These are phyloP conservation scores for Chrysophaeum taylorii DNA, from an alignment of 352 stramenopile genomes.

Conservation along the genomic window DNA sequence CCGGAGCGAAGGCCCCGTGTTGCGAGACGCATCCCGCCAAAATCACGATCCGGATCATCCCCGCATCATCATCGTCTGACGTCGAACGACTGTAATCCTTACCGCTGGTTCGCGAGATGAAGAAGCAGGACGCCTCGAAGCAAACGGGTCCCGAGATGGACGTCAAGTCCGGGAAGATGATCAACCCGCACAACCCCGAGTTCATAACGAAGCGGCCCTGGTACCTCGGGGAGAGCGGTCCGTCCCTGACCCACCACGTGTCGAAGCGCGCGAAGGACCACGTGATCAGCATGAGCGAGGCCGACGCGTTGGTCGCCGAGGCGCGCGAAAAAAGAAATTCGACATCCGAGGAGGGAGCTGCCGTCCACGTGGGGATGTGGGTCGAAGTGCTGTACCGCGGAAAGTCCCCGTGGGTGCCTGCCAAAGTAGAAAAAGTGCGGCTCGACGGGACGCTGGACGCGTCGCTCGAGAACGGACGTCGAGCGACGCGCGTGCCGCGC, in stretches of 20 bases:
- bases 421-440: neutral
- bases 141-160: constrained; percentile 64
- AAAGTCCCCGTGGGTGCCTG: neutral
- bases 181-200: constrained; percentile 99
- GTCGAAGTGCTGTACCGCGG: neutral
- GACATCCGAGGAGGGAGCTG: constrained; percentile 67
- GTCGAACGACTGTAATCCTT: too few relatives aligned
- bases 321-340: constrained; percentile 77
- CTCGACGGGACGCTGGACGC: neutral
- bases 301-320: constrained; percentile 51
- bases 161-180: constrained; percentile 73
- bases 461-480: neutral
- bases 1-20: too few relatives aligned
- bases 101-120: too few relatives aligned
- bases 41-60: too few relatives aligned
- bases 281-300: constrained; percentile 58
- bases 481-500: neutral
- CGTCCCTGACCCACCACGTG: constrained; percentile 84
- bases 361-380: constrained; percentile 58
- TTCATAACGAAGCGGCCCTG: constrained; percentile 98
- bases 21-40: too few relatives aligned
- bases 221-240: constrained; percentile 86
- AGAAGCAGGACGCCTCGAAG: constrained; percentile 74
- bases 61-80: too few relatives aligned
- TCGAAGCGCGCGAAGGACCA: constrained; percentile 22